phyloP scores from a whole-genome alignment of 2,329 filamentous ascomycete species.

The Dothiorella sarmentorum region DNA sequence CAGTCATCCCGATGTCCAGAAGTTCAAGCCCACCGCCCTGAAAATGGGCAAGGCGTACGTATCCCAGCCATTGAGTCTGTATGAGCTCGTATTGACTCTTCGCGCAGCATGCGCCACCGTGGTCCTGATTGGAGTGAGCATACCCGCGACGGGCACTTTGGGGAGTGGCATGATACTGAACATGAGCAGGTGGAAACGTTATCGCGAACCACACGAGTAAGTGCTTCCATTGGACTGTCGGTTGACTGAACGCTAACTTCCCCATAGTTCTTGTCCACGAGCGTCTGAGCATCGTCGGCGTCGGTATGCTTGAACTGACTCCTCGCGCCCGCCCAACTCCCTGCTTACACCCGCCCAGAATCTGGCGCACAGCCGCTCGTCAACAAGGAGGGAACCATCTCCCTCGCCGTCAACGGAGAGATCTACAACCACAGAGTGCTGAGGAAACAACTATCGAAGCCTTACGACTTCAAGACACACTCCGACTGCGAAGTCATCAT shows the following conservation, averaged over 20 bases:
- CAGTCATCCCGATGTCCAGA: constrained; percentile 86
- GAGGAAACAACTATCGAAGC: constrained; percentile 76
- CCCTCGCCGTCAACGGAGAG: constrained; percentile 96
- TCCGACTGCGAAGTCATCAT: constrained; percentile 99
- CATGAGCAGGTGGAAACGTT: constrained; percentile 72
- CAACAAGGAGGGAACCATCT: constrained; percentile 83
- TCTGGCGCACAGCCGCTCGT: constrained; percentile 93
- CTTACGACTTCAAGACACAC: constrained; percentile 96
- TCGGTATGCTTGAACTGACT: constrained; percentile 60
- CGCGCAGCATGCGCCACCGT: constrained; percentile 79
- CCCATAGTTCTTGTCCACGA: constrained; percentile 82
- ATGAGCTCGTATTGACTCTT: constrained; percentile 32
- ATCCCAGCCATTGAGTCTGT: background rate
- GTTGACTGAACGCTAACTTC: constrained; percentile 24
- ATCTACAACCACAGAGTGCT: constrained; percentile 99
- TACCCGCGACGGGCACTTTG: constrained; percentile 29
- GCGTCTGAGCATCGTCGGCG: constrained; percentile 93
- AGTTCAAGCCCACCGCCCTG: constrained; percentile 93
- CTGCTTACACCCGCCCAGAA: constrained; percentile 53
- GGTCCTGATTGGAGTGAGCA: constrained; percentile 96
- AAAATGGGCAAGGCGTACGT: constrained; percentile 91
- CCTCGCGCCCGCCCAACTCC: background rate
- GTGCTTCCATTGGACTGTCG: constrained; percentile 13
- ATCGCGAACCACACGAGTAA: constrained; percentile 87
- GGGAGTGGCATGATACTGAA: constrained; percentile 29